Percentiles rank a stretch among this genome's conserved stretches.
phyloP scores from a whole-genome alignment of 257 asterid species.

The Catharanthus roseus region DNA sequence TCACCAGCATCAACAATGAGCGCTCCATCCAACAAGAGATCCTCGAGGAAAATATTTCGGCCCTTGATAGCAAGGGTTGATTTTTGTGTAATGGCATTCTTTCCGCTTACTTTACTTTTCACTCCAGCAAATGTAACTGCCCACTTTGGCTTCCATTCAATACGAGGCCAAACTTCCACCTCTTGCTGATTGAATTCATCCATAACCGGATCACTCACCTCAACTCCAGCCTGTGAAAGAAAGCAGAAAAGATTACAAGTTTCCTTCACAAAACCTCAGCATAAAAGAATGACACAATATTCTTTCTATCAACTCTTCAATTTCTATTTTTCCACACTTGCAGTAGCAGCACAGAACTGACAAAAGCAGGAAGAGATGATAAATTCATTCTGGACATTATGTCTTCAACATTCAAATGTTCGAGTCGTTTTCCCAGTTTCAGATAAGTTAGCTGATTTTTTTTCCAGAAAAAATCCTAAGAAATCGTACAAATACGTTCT shows the following conservation, averaged over 20 bases:
- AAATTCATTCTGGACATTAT: background rate
- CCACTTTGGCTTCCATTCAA: slow-evolving; percentile 94
- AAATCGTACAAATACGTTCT: background rate
- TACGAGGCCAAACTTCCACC: slow-evolving; percentile 95
- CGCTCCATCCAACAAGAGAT: slow-evolving; percentile 85
- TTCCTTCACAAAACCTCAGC: slow-evolving; percentile 5
- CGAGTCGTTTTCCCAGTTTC: background rate
- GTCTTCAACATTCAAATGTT: background rate
- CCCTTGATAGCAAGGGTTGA: slow-evolving; percentile 78
- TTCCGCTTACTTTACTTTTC: slow-evolving; percentile 53
- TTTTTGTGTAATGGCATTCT: slow-evolving; percentile 55
- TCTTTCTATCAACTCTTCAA: background rate
- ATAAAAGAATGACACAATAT: background rate
- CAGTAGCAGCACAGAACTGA: background rate
- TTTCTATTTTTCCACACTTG: background rate
- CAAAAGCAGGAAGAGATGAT: background rate
- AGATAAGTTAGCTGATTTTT: background rate
- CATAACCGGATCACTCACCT: slow-evolving; percentile 61
- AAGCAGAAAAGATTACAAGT: slow-evolving; percentile 6
- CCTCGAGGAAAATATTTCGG: slow-evolving; percentile 47
- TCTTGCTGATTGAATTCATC: slow-evolving; percentile 73
- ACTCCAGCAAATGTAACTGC: slow-evolving; percentile 79
- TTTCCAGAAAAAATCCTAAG: background rate
- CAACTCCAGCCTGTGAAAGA: slow-evolving; percentile 71
- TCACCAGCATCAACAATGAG: slow-evolving; percentile 60